These are phyloP conservation scores for Hypomyces perniciosus DNA, from an alignment of 2,329 filamentous ascomycete species.

Conservation along the genomic window DNA sequence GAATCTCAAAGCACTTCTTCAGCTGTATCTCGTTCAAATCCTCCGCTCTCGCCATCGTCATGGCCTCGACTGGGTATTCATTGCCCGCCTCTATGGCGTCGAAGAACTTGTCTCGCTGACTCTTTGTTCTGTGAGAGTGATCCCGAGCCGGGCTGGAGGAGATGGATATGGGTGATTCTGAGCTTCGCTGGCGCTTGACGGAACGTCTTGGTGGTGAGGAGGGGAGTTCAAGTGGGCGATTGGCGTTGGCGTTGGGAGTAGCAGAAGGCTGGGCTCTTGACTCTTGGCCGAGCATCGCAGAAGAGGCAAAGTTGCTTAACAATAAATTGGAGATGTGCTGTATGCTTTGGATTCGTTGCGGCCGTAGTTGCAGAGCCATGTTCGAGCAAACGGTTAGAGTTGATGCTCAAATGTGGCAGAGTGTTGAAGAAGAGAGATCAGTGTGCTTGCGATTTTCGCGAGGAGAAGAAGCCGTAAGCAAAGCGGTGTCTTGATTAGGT, in stretches of 20 bases:
- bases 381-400: not conserved
- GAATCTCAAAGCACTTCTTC: constrained; percentile 26
- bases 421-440: not conserved
- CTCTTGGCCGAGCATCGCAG: not conserved
- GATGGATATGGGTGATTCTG: constrained; percentile 16
- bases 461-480: not conserved
- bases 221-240: constrained; percentile 6
- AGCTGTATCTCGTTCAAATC: constrained; percentile 24
- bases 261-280: not conserved
- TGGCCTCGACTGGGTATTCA: constrained; percentile 12
- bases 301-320: not conserved
- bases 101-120: constrained; percentile 21
- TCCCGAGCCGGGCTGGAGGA: constrained; percentile 9
- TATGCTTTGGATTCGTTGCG: not conserved
- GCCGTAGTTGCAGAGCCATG: constrained; percentile 3
- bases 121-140: not conserved
- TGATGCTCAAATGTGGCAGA: not conserved
- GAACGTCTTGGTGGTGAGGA: constrained; percentile 3
- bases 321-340: not conserved
- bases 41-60: constrained; percentile 20
- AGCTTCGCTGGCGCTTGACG: constrained; percentile 12
- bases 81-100: constrained; percentile 19
- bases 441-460: not conserved
- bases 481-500: constrained; percentile 2
- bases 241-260: constrained; percentile 2